A percentile compares a stretch with the other conserved stretches of the same genome.
phyloP scores from a whole-genome alignment of 495 filamentous ascomycete genomes.

The Xylaria grammica region DNA sequence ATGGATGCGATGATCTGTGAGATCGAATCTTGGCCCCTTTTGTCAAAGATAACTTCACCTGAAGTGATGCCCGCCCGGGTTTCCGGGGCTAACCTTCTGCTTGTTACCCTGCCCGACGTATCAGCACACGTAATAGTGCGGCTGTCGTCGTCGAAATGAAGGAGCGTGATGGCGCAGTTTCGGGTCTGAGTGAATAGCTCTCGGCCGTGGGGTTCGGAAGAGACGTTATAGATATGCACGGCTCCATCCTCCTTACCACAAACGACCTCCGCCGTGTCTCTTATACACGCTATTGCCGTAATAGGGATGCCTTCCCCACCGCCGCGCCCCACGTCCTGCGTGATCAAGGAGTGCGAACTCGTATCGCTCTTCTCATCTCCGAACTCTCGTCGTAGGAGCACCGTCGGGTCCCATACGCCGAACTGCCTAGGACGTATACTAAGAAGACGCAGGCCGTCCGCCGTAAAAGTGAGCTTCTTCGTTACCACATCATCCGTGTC shows the following conservation, averaged over 20 bases:
- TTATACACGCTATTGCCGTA: background rate
- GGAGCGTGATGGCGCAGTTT: background rate
- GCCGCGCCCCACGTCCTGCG: background rate
- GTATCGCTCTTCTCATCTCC: conserved; percentile 32
- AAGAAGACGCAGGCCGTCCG: conserved; percentile 7
- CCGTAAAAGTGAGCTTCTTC: conserved; percentile 3
- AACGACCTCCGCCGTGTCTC: background rate
- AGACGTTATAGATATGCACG: background rate
- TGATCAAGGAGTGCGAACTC: conserved; percentile 21
- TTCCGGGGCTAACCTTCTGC: background rate
- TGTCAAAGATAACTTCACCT: background rate
- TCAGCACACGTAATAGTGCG: background rate
- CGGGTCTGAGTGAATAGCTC: conserved; percentile 7
- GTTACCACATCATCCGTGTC: background rate
- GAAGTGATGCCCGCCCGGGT: background rate
- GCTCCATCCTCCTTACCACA: background rate
- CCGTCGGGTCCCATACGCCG: conserved; percentile 22
- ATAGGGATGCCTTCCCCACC: background rate
- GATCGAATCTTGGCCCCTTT: background rate
- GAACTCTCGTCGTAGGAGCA: conserved; percentile 25
- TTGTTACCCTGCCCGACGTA: conserved; percentile 1
- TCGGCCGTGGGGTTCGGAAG: background rate
- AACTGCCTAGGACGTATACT: background rate
- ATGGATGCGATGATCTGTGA: background rate
- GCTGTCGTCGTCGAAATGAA: background rate